Evolutionary conservation across 176 grass and related monocot genomes (phyloP), one percentile per base, ranked within the genome.

Genomic region (Tillandsia leiboldiana): DNA sequence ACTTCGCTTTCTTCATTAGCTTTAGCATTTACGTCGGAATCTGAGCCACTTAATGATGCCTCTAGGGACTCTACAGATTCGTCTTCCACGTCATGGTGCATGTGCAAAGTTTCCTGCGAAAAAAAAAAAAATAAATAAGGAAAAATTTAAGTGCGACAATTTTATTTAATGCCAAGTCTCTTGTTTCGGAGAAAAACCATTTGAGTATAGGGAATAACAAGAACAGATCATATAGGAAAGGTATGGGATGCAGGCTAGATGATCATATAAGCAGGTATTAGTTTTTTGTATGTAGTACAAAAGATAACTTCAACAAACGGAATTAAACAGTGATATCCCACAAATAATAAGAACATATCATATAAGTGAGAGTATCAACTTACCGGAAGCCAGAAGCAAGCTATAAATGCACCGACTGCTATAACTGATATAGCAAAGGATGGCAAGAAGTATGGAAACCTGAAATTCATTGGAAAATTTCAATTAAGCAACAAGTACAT

Each of bases 381-480:
- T 81, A 91, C 88, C 48, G 88, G 88, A 69, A 91, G 80, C 88
- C 88, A 91, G 73, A 91, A 83, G 54, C 80, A 87, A 13, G 81
- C 80, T 51, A 87, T 28, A 51, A 75, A 78, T 79, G 83, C 75
- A 61, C 63, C 80, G 63, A 72, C 77, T 81, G 88, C 88, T 56
- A 91, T 64, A 18, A 87, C 58, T 8, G 83, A 87, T 78, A 91
- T 84, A 26, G 82, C 68, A 9, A 91, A 83, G 71, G 77, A 87
- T 47, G 88, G 88, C 49, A 91, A 74, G 48, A 91, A 84, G 71
- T 91, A 91, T 17, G 88, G 88, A 80, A 87, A 91, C 75, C 88
- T 91, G 59, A 53, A 82, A 69, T 17, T 12, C 64, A 64, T 76
- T 70, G 17, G 12, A 66, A 10, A 67, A 26, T 29, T 72, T 12